Base-by-base conservation (phyloP, 768 basidiomycete species). In the Leucocoprinus birnbaumii region DNA sequence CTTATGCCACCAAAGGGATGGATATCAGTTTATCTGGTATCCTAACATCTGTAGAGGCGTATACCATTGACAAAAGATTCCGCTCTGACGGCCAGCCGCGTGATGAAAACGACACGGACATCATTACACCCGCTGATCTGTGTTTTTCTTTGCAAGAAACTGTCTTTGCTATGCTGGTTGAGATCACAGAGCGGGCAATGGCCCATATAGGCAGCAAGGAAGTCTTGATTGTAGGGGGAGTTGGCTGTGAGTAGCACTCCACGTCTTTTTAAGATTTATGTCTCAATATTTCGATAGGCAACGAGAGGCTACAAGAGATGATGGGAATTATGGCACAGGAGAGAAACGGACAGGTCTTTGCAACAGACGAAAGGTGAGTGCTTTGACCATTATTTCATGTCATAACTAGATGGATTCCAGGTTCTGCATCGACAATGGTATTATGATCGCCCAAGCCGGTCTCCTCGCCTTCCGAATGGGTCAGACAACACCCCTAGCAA, bases 401-500 rank as follows among this genome's bases (percentile, higher is more conserved):
- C 16, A 31, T 16, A 24, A 13, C 24, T 42, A 14, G 38, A 35
- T 13, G 35, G 9, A 42, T 38, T 18, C n/a, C 37, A 96, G 95
- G 51, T 98, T 96, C 70, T 98, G 97, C 71, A 98, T 99, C 57
- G 97, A 99, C 68, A 99, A 99, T 62, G 97, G 97, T 1, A 96
- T 98, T 62, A 99, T 99, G 97, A 98, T 99, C 52, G 96, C 97
- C 2, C 97, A 99, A 65, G 97, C 97, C 5, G 97, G 97, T 4
- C 79, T 99, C 25, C 77, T 99, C 35, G 85, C 87, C 58, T 94
- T 84, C 68, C 81, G 97, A 2, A 98, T 95, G 94, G 97, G 96
- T 22, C 79, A 85, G 58, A 70, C 72, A 45, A 98, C 94, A 0
- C 80, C 87, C 2, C 65, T 98, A 25, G 68, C 79, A 24, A 82